Percentiles rank a stretch among this genome's conserved stretches.
Evolutionary conservation across 1,284 basidiomycete species (phyloP).

Genomic region (Apiotrichum laibachii): DNA sequence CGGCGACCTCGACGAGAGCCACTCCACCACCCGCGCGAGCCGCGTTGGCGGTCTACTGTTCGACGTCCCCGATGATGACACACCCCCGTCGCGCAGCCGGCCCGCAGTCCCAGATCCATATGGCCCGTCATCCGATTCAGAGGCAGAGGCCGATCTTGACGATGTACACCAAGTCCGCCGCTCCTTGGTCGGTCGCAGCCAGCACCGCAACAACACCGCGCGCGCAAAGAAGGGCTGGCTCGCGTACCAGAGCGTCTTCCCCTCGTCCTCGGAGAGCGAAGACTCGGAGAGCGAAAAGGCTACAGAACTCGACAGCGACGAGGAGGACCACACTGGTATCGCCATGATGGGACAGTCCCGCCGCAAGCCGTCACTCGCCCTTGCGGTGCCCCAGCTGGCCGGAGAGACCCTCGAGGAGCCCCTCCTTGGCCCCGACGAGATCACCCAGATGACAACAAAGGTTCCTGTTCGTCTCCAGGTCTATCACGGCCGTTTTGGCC

Average conservation of each 20-base stretch:
- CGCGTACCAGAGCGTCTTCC: constrained; percentile 51
- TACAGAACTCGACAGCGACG: constrained; percentile 33
- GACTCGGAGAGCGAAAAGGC: constrained; percentile 40
- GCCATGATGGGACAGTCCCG: constrained; percentile 33
- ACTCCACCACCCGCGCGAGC: constrained; percentile 10
- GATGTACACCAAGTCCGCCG: constrained; percentile 36
- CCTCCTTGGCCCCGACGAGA: constrained; percentile 37
- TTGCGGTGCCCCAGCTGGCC: constrained; percentile 2
- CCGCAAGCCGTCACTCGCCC: constrained; percentile 1
- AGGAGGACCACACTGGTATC: constrained; percentile 21
- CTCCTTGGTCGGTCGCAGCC: constrained; percentile 23
- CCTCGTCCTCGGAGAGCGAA: constrained; percentile 40
- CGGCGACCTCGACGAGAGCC: constrained; percentile 21
- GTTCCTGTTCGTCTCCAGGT: constrained; percentile 47
- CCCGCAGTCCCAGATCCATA: constrained; percentile 41
- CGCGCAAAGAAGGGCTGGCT: constrained; percentile 47
- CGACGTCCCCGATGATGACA: constrained; percentile 3
- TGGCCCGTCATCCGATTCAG: constrained; percentile 36
- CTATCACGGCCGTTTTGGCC: constrained; percentile 47
- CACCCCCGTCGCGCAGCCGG: neutral
- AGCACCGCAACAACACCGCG: neutral
- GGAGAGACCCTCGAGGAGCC: constrained; percentile 32
- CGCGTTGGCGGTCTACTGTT: constrained; percentile 39
- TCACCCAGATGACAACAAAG: constrained; percentile 20
- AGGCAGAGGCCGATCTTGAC: constrained; percentile 35